phyloP scores from a whole-genome alignment of 2,329 filamentous ascomycete genomes.

The Colletotrichum sp. region DNA sequence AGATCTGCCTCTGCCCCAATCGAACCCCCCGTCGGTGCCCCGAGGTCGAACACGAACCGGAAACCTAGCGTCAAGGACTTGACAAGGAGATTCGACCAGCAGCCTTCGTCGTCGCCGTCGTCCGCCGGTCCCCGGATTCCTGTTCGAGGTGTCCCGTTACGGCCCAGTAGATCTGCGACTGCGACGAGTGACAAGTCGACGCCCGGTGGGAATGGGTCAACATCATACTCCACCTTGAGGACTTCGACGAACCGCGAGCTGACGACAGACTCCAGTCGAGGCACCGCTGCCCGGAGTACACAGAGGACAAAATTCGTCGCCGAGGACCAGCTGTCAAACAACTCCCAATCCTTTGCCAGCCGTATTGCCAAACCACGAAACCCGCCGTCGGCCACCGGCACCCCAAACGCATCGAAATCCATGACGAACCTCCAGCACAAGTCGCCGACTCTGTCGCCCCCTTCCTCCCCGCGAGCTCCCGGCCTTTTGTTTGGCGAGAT shows the following conservation, averaged over 20 bases:
- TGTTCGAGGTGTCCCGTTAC: constrained; percentile 34
- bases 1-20: constrained; percentile 63
- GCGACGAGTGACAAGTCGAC: constrained; percentile 30
- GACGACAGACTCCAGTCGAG: constrained; percentile 25
- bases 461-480: constrained; percentile 40
- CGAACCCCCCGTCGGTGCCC: constrained; percentile 43
- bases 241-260: constrained; percentile 36
- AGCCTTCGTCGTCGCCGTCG: constrained; percentile 40
- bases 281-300: constrained; percentile 20
- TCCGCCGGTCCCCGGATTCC: constrained; percentile 37
- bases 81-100: constrained; percentile 76
- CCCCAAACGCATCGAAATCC: constrained; percentile 37
- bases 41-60: constrained; percentile 32
- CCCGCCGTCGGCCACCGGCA: constrained; percentile 29
- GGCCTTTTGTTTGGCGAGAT: constrained; percentile 79
- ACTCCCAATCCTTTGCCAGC: constrained; percentile 63
- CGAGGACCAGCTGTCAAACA: constrained; percentile 57
- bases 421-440: constrained; percentile 36
- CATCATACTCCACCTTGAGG: constrained; percentile 46
- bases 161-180: constrained; percentile 40
- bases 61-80: constrained; percentile 81
- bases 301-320: constrained; percentile 52
- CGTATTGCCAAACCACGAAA: constrained; percentile 58
- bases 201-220: constrained; percentile 26
- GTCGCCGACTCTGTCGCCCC: constrained; percentile 13